phyloP scores from a whole-genome alignment of 768 basidiomycete species.

The Paxillus ammoniavirescens region DNA sequence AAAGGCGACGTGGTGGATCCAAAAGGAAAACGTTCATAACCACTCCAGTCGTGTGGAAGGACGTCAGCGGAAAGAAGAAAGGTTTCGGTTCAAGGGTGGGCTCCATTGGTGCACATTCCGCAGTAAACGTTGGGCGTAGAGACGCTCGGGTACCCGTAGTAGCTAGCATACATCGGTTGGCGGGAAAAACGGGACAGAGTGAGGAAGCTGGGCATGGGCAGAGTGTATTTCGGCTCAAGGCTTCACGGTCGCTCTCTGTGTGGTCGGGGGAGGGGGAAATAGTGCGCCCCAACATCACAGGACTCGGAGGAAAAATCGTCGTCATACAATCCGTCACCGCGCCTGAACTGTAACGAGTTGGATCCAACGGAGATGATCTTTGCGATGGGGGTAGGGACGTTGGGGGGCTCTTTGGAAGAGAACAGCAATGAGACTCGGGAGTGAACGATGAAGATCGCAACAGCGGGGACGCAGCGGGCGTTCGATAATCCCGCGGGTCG shows the following conservation, averaged over 20 bases:
- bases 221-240: background rate
- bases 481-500: constrained; percentile 35
- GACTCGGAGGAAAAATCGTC: constrained; percentile 11
- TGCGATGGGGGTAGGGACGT: constrained; percentile 29
- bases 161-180: background rate
- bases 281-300: constrained; percentile 22
- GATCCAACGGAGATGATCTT: constrained; percentile 25
- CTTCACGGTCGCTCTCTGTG: constrained; percentile 17
- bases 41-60: constrained; percentile 62
- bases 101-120: constrained; percentile 11
- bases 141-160: background rate
- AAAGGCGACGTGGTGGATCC: constrained; percentile 56
- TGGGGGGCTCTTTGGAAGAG: constrained; percentile 25
- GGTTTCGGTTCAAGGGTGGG: constrained; percentile 33
- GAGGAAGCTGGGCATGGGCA: constrained; percentile 4
- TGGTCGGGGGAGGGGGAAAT: constrained; percentile 21
- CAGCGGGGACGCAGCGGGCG: constrained; percentile 11
- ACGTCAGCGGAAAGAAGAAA: constrained; percentile 55
- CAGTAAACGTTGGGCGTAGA: constrained; percentile 7
- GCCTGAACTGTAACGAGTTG: constrained; percentile 13
- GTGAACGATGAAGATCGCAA: constrained; percentile 13
- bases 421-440: constrained; percentile 12
- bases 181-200: constrained; percentile 6
- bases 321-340: constrained; percentile 5
- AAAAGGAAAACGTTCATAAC: constrained; percentile 80